A percentile compares a stretch with the other conserved stretches of the same genome.
Conservation (phyloP, 805 yeast species). For the Metschnikowia peoriensis region DNA sequence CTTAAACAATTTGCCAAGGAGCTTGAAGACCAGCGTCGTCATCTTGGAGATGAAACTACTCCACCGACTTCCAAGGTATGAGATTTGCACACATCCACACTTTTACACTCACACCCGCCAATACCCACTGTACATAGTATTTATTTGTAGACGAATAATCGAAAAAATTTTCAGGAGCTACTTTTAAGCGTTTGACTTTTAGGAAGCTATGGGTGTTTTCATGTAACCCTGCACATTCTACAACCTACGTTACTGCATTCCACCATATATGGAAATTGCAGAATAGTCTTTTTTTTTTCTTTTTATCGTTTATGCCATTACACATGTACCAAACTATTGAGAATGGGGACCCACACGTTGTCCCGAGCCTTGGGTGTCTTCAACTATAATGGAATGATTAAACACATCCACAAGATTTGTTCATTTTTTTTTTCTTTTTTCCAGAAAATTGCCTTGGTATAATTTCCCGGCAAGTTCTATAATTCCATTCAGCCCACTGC, state of each 20-base stretch:
- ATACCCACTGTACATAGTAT: conserved; percentile 13
- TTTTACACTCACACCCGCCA: not conserved
- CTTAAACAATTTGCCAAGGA: conserved; percentile 26
- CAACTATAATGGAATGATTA: not conserved
- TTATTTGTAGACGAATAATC: conserved; percentile 3
- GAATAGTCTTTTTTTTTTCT: not conserved
- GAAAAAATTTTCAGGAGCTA: not conserved
- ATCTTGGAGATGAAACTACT: conserved; percentile 3
- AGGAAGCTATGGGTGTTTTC: no score
- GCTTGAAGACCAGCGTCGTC: conserved; percentile 14
- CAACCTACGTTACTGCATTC: not conserved
- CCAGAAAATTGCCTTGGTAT: not conserved
- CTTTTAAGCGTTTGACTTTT: no score
- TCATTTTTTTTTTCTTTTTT: not conserved
- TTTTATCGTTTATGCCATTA: conserved; percentile 1
- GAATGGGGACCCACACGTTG: not conserved
- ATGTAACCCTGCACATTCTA: not conserved
- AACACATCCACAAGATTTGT: not conserved
- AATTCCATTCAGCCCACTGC: no score
- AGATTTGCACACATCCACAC: not conserved
- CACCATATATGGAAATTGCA: not conserved
- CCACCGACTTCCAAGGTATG: conserved; percentile 7
- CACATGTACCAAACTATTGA: not conserved
- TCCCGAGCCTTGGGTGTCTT: not conserved
- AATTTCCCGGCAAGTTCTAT: no score